These are phyloP conservation scores for Aspergillus saccharolyticus DNA, from an alignment of 495 filamentous ascomycete genomes.

Conservation along the genomic window DNA sequence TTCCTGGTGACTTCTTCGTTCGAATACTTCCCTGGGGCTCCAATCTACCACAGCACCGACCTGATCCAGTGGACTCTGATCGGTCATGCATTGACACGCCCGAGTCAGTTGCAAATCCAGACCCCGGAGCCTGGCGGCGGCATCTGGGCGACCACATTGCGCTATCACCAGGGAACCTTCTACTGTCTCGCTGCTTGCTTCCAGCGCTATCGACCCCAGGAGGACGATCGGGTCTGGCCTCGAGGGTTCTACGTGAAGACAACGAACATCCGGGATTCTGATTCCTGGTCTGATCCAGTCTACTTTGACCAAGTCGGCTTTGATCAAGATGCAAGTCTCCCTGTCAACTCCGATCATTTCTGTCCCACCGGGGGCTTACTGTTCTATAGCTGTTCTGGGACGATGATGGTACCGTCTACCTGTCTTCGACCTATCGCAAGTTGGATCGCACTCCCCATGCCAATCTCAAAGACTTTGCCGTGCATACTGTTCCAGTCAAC, in stretches of 20 bases:
- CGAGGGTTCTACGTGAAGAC: conserved; percentile 46
- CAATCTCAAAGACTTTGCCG: conserved; percentile 34
- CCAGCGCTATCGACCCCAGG: conserved; percentile 37
- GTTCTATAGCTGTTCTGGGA: conserved; percentile 36
- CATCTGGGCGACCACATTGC: conserved; percentile 41
- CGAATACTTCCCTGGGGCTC: conserved; percentile 43
- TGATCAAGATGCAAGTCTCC: conserved; percentile 38
- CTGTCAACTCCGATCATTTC: not conserved
- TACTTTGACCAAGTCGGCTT: conserved; percentile 47
- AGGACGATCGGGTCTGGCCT: conserved; percentile 41
- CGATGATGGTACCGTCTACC: conserved; percentile 34
- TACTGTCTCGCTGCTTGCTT: conserved; percentile 42
- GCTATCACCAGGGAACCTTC: conserved; percentile 33
- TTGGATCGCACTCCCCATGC: conserved; percentile 21
- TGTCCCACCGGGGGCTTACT: too few relatives aligned
- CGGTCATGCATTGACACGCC: conserved; percentile 53
- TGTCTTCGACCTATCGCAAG: conserved; percentile 36
- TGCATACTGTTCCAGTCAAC: conserved; percentile 38
- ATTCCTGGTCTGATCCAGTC: conserved; percentile 43
- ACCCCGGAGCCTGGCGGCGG: conserved; percentile 46
- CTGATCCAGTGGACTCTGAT: conserved; percentile 44
- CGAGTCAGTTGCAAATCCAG: conserved; percentile 58
- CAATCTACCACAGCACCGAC: conserved; percentile 45
- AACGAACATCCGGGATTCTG: conserved; percentile 42
- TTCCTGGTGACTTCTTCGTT: conserved; percentile 45